These are phyloP conservation scores for Apiospora phragmitis DNA, from an alignment of 2,329 filamentous ascomycete species.

Conservation along the genomic window DNA sequence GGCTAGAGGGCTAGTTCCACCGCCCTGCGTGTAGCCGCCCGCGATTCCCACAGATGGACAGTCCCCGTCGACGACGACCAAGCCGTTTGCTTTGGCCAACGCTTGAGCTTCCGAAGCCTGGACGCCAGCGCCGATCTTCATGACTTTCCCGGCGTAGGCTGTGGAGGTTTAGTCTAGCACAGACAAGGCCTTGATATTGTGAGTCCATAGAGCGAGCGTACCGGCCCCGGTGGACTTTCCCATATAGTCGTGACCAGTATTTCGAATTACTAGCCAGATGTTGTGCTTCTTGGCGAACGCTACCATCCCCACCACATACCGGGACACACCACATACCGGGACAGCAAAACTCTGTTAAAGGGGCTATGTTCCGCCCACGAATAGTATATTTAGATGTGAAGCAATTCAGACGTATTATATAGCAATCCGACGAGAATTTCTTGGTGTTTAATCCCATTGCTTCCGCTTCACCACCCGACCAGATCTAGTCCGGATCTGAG, in stretches of 20 bases:
- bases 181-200: background rate
- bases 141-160: background rate
- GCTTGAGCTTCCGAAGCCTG: slow-evolving; percentile 4
- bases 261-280: background rate
- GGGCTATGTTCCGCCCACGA: too few relatives aligned
- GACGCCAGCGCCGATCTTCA: slow-evolving; percentile 12
- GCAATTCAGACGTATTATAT: too few relatives aligned
- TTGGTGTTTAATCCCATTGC: too few relatives aligned
- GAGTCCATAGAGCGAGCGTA: background rate
- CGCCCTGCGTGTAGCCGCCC: slow-evolving; percentile 38
- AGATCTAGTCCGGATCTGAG: too few relatives aligned
- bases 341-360: too few relatives aligned
- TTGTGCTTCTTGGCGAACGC: background rate
- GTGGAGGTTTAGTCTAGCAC: background rate
- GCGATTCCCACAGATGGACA: slow-evolving; percentile 20
- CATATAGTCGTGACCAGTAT: background rate
- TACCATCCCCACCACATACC: too few relatives aligned
- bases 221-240: background rate
- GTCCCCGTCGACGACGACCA: slow-evolving; percentile 14
- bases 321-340: too few relatives aligned
- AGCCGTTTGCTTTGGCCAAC: slow-evolving; percentile 5
- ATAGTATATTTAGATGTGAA: too few relatives aligned
- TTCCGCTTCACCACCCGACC: too few relatives aligned
- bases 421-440: too few relatives aligned
- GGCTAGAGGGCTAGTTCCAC: slow-evolving; percentile 55